phyloP scores from a whole-genome alignment of 2,329 filamentous ascomycete genomes.

The Cladophialophora chaetospira region DNA sequence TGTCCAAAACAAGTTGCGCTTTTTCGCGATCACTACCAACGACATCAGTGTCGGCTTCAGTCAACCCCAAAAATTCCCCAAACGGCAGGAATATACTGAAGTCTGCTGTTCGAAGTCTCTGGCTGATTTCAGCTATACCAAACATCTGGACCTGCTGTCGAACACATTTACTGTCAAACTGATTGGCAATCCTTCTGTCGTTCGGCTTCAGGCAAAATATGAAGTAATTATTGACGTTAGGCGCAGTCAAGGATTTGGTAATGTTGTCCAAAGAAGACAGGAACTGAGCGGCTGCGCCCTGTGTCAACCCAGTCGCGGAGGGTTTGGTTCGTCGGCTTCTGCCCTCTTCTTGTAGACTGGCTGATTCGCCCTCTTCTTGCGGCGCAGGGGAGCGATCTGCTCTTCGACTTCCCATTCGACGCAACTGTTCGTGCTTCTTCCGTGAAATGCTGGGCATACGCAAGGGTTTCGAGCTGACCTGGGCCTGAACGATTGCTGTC shows the following conservation, averaged over 20 bases:
- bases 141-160: conserved; percentile 92
- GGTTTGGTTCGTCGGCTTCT: conserved; percentile 39
- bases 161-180: conserved; percentile 98
- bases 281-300: conserved; percentile 92
- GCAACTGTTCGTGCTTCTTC: conserved; percentile 64
- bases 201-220: conserved; percentile 98
- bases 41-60: conserved; percentile 79
- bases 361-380: conserved; percentile 42
- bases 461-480: conserved; percentile 92
- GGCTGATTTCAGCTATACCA: conserved; percentile 95
- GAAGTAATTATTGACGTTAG: conserved; percentile 90
- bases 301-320: conserved; percentile 53
- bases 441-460: conserved; percentile 90
- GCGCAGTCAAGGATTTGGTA: conserved; percentile 77
- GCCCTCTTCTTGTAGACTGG: conserved; percentile 11
- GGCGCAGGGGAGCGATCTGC: conserved; percentile 39
- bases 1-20: conserved; percentile 85
- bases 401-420: conserved; percentile 47
- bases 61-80: conserved; percentile 87
- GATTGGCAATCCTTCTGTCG: conserved; percentile 93
- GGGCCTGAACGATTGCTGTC: conserved; percentile 89
- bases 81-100: conserved; percentile 96
- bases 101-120: conserved; percentile 86
- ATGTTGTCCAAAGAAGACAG: conserved; percentile 86
- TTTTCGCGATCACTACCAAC: conserved; percentile 93